phyloP scores from a whole-genome alignment of 768 basidiomycete genomes.

The Tulasnella sp. region DNA sequence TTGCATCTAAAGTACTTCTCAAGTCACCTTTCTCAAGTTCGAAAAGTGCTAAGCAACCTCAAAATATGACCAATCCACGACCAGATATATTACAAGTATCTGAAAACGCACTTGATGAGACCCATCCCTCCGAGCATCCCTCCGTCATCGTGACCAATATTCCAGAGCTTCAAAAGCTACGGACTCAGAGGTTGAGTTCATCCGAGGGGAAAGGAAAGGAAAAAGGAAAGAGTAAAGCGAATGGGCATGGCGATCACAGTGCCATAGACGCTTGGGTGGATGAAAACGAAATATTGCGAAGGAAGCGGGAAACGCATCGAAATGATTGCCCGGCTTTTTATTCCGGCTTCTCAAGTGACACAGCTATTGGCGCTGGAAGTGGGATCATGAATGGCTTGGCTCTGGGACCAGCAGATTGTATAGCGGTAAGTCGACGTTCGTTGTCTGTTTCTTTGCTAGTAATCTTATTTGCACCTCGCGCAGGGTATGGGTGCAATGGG shows the following conservation, averaged over 20 bases:
- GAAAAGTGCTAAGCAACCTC: slow-evolving; percentile 4
- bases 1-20: slow-evolving; percentile 9
- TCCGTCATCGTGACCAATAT: slow-evolving; percentile 13
- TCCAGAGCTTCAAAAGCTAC: too few relatives aligned
- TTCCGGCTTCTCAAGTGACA: neutral
- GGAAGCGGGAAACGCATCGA: neutral
- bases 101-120: slow-evolving; percentile 17
- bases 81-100: slow-evolving; percentile 15
- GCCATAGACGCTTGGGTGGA: neutral
- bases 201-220: neutral
- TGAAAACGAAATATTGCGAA: neutral
- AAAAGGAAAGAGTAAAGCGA: neutral
- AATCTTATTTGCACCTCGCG: too few relatives aligned
- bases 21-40: slow-evolving; percentile 1
- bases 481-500: neutral
- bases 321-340: neutral
- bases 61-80: slow-evolving; percentile 13
- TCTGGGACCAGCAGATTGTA: neutral
- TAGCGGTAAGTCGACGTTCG: too few relatives aligned
- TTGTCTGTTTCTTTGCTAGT: too few relatives aligned
- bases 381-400: neutral
- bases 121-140: slow-evolving; percentile 18
- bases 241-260: neutral
- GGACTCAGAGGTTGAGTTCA: neutral
- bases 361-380: neutral